Conservation (phyloP, 2,329 filamentous ascomycete genomes). For the Tolypocladium guangdongense region DNA sequence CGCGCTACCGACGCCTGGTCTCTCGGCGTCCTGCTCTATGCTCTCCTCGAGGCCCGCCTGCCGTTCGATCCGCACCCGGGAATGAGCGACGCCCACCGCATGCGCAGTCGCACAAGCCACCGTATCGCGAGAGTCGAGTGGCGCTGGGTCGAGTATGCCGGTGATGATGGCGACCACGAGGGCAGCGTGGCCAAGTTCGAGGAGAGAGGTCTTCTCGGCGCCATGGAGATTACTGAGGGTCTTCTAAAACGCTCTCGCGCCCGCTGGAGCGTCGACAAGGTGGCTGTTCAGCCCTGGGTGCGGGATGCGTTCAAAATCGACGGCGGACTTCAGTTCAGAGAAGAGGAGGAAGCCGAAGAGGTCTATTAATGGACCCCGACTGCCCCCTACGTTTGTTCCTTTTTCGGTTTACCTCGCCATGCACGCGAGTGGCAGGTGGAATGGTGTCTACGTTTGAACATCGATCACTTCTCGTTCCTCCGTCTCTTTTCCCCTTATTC, state of each 20-base stretch:
- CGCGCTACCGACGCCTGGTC: constrained; percentile 91
- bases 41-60: constrained; percentile 81
- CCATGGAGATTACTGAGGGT: constrained; percentile 72
- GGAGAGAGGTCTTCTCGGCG: constrained; percentile 57
- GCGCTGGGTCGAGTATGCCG: constrained; percentile 82
- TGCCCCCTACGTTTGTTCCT: neutral
- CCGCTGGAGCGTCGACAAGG: constrained; percentile 64
- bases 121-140: constrained; percentile 94
- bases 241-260: constrained; percentile 73
- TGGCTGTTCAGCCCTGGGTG: constrained; percentile 68
- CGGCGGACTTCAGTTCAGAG: constrained; percentile 46
- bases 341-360: constrained; percentile 47
- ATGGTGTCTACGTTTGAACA: too few species aligned
- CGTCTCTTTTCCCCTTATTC: neutral
- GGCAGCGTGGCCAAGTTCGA: constrained; percentile 48
- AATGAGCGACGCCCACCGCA: constrained; percentile 62
- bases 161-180: constrained; percentile 81
- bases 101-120: constrained; percentile 75
- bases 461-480: too few species aligned
- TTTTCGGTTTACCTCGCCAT: neutral
- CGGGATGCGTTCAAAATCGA: constrained; percentile 59
- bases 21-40: constrained; percentile 84
- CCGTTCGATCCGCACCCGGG: constrained; percentile 87
- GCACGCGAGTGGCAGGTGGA: neutral
- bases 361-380: constrained; percentile 19